These are phyloP conservation scores for Pseudocercospora crystallina DNA, from an alignment of 2,329 filamentous ascomycete species.

Conservation along the genomic window DNA sequence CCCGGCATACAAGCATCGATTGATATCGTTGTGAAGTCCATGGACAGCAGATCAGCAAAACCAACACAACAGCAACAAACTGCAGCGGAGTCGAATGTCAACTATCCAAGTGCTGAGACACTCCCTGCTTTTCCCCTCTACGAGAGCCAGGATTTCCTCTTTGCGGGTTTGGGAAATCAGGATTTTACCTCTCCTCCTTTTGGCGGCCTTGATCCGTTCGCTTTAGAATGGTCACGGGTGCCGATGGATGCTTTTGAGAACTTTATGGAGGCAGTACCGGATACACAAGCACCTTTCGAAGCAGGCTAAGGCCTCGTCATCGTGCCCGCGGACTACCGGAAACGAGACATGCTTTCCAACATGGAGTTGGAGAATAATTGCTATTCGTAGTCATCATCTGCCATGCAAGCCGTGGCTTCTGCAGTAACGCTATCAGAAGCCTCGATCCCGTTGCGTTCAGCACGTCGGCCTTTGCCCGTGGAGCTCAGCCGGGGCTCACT, in stretches of 20 bases:
- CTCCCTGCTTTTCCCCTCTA: slow-evolving; percentile 7
- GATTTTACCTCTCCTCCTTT: slow-evolving; percentile 4
- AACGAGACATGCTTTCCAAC: not conserved
- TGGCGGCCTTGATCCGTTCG: slow-evolving; percentile 12
- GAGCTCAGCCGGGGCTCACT: no score
- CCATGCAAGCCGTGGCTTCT: no score
- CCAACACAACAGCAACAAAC: not conserved
- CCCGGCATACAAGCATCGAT: slow-evolving; percentile 33
- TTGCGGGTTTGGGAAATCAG: no score
- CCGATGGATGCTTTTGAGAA: slow-evolving; percentile 7
- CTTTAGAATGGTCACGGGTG: slow-evolving; percentile 11
- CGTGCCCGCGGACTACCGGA: no score
- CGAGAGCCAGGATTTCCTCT: not conserved
- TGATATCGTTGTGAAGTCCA: slow-evolving; percentile 31
- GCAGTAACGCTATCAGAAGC: no score
- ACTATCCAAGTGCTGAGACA: not conserved
- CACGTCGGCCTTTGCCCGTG: no score
- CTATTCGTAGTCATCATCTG: no score
- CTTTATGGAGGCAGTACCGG: not conserved
- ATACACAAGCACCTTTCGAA: not conserved
- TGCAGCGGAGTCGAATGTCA: not conserved
- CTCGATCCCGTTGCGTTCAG: not conserved
- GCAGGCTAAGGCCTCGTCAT: not conserved
- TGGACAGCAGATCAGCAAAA: slow-evolving; percentile 1
- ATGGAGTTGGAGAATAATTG: not conserved